phyloP scores from a whole-genome alignment of 202 grass and related monocot genomes.

The Setaria italica region DNA sequence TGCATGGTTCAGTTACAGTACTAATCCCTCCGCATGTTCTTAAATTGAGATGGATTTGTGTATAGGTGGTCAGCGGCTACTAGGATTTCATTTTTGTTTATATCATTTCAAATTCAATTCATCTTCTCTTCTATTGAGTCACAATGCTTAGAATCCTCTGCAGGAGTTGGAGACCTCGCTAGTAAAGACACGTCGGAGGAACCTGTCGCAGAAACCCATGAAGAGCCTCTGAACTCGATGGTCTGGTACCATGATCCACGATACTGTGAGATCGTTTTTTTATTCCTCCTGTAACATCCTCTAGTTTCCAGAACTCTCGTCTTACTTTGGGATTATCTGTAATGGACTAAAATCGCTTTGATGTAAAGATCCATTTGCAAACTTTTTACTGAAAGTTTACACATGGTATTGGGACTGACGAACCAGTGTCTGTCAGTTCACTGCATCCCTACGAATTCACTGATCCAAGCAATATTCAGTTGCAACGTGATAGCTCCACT shows the following conservation, averaged over 20 bases:
- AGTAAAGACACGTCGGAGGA: slow-evolving; percentile 70
- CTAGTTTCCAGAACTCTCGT: background rate
- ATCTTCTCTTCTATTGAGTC: background rate
- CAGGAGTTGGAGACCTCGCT: slow-evolving; percentile 82
- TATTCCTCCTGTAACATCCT: background rate
- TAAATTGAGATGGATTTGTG: background rate
- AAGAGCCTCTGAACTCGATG: slow-evolving; percentile 62
- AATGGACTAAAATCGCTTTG: background rate
- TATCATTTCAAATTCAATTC: background rate
- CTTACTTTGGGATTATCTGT: background rate
- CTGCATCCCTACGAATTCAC: background rate
- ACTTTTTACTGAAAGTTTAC: too few species aligned
- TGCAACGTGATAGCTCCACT: too few species aligned
- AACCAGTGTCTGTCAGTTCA: background rate
- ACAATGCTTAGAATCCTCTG: background rate
- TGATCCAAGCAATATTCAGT: background rate
- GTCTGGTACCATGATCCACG: background rate
- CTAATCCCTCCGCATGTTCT: background rate
- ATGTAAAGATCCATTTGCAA: background rate
- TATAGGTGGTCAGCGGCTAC: background rate
- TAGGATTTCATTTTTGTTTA: background rate
- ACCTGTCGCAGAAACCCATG: slow-evolving; percentile 83
- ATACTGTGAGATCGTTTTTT: background rate
- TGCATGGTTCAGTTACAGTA: background rate
- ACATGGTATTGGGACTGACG: background rate